A percentile compares a stretch with the other conserved stretches of the same genome.
phyloP scores from a whole-genome alignment of 2,329 filamentous ascomycete genomes.

The Xylaria digitata region DNA sequence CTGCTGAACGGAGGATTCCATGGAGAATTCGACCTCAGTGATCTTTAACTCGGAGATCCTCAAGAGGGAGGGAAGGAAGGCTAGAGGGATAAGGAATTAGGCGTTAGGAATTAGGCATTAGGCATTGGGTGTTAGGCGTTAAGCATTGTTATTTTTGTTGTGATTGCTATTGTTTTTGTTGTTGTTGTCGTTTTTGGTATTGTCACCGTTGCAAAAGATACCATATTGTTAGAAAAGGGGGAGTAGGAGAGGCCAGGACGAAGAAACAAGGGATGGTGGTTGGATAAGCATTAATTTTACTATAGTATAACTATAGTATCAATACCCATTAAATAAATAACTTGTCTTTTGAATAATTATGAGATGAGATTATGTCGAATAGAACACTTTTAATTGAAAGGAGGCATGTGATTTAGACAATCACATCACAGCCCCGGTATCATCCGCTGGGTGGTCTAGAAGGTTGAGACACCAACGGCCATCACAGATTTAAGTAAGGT shows the following conservation, averaged over 20 bases:
- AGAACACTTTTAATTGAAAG: no score
- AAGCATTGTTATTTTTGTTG: neutral
- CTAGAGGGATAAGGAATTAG: neutral
- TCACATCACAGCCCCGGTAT: no score
- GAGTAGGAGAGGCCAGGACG: no score
- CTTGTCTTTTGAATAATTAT: neutral
- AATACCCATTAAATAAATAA: neutral
- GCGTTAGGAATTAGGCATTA: neutral
- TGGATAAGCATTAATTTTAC: neutral
- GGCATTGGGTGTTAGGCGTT: neutral
- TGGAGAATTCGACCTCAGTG: slow-evolving; percentile 62
- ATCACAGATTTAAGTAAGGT: no score
- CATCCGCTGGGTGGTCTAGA: no score
- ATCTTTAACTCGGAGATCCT: slow-evolving; percentile 48
- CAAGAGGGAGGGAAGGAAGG: no score
- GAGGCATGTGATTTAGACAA: no score
- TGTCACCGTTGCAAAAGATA: neutral
- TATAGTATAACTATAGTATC: neutral
- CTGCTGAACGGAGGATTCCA: slow-evolving; percentile 75
- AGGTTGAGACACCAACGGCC: no score
- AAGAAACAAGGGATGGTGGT: neutral
- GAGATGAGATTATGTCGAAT: neutral
- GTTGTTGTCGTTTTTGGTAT: neutral
- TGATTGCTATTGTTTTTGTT: no score
- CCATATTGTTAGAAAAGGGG: neutral